phyloP scores from a whole-genome alignment of 139 green algal species.

The Auxenochlorella protothecoides region DNA sequence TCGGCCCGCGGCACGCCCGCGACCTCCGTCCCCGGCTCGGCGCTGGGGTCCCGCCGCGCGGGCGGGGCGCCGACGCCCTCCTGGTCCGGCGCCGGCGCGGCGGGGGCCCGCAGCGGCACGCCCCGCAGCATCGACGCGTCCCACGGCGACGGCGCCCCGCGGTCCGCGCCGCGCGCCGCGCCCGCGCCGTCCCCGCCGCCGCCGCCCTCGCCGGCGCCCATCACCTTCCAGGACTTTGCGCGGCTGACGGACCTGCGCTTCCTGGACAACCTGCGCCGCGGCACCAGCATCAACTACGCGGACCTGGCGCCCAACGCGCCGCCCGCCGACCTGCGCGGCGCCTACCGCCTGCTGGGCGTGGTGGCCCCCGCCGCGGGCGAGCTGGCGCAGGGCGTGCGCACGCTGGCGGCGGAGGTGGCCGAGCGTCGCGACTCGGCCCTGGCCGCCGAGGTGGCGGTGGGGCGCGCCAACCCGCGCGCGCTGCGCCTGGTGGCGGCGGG shows the following conservation, averaged over 20 bases:
- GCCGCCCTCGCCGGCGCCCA: slow-evolving; percentile 11
- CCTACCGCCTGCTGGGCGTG: slow-evolving; percentile 28
- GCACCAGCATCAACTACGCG: slow-evolving; percentile 51
- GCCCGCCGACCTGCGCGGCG: slow-evolving; percentile 30
- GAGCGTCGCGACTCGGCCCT: slow-evolving; percentile 19
- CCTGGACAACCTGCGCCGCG: slow-evolving; percentile 64
- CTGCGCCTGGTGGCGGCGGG: no score
- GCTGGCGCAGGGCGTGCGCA: slow-evolving; percentile 17
- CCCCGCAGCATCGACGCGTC: not conserved
- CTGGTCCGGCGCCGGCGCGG: slow-evolving; percentile 1
- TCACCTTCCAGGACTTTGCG: slow-evolving; percentile 57
- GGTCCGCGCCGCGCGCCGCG: slow-evolving; percentile 3
- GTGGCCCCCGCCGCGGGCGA: slow-evolving; percentile 6
- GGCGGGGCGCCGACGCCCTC: slow-evolving; percentile 10
- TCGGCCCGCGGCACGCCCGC: not conserved
- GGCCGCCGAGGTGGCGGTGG: slow-evolving; percentile 35
- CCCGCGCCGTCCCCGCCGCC: not conserved
- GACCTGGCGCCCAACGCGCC: slow-evolving; percentile 37
- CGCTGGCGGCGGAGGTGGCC: slow-evolving; percentile 40
- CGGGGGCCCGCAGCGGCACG: not conserved
- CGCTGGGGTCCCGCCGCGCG: slow-evolving; percentile 9
- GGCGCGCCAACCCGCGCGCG: slow-evolving; percentile 29
- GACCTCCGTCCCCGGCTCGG: slow-evolving; percentile 5
- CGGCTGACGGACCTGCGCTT: slow-evolving; percentile 61
- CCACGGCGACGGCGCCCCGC: not conserved